These are phyloP conservation scores for Tetrahymena malaccensis DNA, from an alignment of 73 alveolate genomes.

Conservation along the genomic window DNA sequence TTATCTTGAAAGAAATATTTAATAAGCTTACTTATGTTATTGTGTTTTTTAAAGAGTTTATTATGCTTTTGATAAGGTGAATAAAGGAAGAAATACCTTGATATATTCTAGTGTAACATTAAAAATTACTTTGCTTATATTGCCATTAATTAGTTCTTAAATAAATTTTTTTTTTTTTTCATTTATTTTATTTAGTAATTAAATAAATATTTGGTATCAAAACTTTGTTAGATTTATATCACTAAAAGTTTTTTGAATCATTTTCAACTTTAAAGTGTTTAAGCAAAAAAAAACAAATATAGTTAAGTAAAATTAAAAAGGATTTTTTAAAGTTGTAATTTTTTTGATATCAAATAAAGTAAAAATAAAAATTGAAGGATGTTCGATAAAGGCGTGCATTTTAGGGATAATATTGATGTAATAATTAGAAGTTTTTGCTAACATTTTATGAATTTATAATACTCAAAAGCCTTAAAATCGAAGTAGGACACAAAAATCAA, in stretches of 20 bases:
- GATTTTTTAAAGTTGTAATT: too few relatives aligned
- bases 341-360: too few relatives aligned
- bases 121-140: neutral
- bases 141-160: neutral
- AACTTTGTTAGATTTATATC: neutral
- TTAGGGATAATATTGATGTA: neutral
- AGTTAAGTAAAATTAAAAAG: neutral
- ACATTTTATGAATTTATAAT: neutral
- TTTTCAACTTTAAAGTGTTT: neutral
- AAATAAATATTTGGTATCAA: too few relatives aligned
- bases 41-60: too few relatives aligned
- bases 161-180: too few relatives aligned
- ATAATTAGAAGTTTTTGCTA: neutral
- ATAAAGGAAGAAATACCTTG: neutral
- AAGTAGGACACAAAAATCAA: neutral
- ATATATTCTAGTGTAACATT: neutral
- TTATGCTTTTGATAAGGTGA: neutral
- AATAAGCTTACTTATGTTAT: too few relatives aligned
- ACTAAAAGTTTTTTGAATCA: too few relatives aligned
- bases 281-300: neutral
- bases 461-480: neutral
- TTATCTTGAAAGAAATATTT: too few relatives aligned
- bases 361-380: too few relatives aligned
- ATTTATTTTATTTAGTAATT: too few relatives aligned
- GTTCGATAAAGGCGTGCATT: neutral